A percentile compares a stretch with the other conserved stretches of the same genome.
These are phyloP conservation scores for Ustilago sp. DNA, from an alignment of 1,284 basidiomycete species.

Conservation along the genomic window DNA sequence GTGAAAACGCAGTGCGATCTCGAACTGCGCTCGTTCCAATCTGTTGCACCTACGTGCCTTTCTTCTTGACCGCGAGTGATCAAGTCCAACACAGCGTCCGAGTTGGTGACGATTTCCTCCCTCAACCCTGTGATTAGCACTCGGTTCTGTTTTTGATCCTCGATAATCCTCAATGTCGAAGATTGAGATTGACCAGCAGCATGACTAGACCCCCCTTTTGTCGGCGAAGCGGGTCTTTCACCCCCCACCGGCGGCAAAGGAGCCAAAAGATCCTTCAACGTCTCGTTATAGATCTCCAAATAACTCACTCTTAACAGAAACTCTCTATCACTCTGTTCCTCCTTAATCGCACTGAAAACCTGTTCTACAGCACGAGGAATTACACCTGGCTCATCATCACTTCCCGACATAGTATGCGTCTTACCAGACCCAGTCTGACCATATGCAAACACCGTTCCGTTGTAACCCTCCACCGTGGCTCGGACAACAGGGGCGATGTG, in stretches of 20 bases:
- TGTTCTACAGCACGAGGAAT: slow-evolving; percentile 86
- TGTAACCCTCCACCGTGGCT: slow-evolving; percentile 95
- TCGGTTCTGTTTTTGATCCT: slow-evolving; percentile 69
- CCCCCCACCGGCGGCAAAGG: slow-evolving; percentile 34
- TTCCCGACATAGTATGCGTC: slow-evolving; percentile 87
- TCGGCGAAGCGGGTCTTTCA: slow-evolving; percentile 41
- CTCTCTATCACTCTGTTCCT: slow-evolving; percentile 67
- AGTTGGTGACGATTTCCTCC: slow-evolving; percentile 73
- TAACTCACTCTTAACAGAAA: slow-evolving; percentile 74
- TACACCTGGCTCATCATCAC: slow-evolving; percentile 86
- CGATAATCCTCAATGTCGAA: slow-evolving; percentile 61
- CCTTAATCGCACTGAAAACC: slow-evolving; percentile 71
- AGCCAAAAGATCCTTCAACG: slow-evolving; percentile 72
- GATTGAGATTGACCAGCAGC: slow-evolving; percentile 17
- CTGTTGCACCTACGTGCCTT: slow-evolving; percentile 90
- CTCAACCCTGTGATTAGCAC: slow-evolving; percentile 72
- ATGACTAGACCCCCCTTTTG: slow-evolving; percentile 24
- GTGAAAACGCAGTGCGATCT: slow-evolving; percentile 85
- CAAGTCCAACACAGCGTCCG: slow-evolving; percentile 74
- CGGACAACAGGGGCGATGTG: slow-evolving; percentile 73
- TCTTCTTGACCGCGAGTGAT: slow-evolving; percentile 86
- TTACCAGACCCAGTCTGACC: slow-evolving; percentile 78
- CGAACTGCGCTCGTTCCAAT: slow-evolving; percentile 96
- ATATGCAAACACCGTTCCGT: slow-evolving; percentile 94
- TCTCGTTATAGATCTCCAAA: slow-evolving; percentile 76